Conservation (phyloP, 441 rosid species). For the Corymbia citriodora region DNA sequence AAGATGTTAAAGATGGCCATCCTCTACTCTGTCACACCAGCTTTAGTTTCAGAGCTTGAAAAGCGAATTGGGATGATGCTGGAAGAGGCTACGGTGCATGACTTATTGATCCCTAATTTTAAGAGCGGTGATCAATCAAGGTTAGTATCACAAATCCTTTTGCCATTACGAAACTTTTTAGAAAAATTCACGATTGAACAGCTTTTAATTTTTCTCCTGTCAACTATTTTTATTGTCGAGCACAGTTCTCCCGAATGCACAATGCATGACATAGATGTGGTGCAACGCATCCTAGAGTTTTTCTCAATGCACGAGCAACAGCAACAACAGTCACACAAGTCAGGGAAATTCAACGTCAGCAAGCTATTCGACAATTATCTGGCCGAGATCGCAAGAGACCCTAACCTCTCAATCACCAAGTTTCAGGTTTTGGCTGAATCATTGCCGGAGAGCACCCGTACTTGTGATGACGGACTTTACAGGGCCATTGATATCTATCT, state of each 20-base stretch:
- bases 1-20: conserved; percentile 63
- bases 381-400: conserved; percentile 72
- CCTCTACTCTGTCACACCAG: conserved; percentile 62
- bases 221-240: neutral
- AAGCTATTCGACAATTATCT: conserved; percentile 72
- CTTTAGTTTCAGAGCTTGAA: conserved; percentile 73
- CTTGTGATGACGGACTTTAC: conserved; percentile 79
- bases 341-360: conserved; percentile 47
- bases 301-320: conserved; percentile 76
- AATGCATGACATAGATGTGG: conserved; percentile 59
- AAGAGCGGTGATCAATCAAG: conserved; percentile 49
- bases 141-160: conserved; percentile 28
- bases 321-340: conserved; percentile 35
- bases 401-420: conserved; percentile 59
- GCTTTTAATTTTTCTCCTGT: neutral
- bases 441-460: conserved; percentile 55
- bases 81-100: conserved; percentile 60
- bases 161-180: neutral
- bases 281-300: conserved; percentile 67
- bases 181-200: neutral
- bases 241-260: conserved; percentile 50
- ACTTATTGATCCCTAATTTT: conserved; percentile 76
- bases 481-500: conserved; percentile 88
- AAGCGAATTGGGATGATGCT: conserved; percentile 50
- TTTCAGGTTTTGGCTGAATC: conserved; percentile 77